These are phyloP conservation scores for Lactarius sanguifluus DNA, from an alignment of 768 basidiomycete genomes.

Conservation along the genomic window DNA sequence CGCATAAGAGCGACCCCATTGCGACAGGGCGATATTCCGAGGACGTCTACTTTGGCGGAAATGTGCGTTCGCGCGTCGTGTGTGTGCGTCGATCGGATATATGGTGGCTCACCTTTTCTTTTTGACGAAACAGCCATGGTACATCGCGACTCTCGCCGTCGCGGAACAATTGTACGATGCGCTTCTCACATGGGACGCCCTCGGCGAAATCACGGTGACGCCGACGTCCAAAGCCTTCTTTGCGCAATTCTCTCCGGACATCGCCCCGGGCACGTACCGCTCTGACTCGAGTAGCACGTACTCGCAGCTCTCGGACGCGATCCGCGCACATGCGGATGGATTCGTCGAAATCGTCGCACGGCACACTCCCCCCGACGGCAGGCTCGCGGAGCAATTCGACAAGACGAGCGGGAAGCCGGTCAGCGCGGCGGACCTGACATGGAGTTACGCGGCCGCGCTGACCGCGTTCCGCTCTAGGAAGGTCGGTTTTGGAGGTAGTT, in stretches of 20 bases:
- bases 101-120: too few species aligned
- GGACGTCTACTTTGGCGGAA: slow-evolving; percentile 69
- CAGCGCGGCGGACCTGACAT: slow-evolving; percentile 66
- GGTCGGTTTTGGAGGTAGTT: slow-evolving; percentile 49
- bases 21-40: slow-evolving; percentile 77
- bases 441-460: slow-evolving; percentile 69
- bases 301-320: slow-evolving; percentile 47
- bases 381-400: slow-evolving; percentile 61
- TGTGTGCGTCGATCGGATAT: neutral
- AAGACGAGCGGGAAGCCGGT: slow-evolving; percentile 49
- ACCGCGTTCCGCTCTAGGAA: slow-evolving; percentile 59
- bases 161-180: slow-evolving; percentile 77
- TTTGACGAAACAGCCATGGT: slow-evolving; percentile 58
- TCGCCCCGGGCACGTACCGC: slow-evolving; percentile 53
- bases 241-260: slow-evolving; percentile 52
- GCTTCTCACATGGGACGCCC: slow-evolving; percentile 60
- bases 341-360: slow-evolving; percentile 57
- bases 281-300: slow-evolving; percentile 47
- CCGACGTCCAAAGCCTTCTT: slow-evolving; percentile 68
- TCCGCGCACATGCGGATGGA: slow-evolving; percentile 60
- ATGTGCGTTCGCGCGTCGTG: slow-evolving; percentile 45
- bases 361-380: slow-evolving; percentile 60
- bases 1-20: slow-evolving; percentile 51
- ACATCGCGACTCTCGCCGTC: slow-evolving; percentile 66
- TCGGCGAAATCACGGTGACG: slow-evolving; percentile 54